Base-by-base conservation (phyloP, 257 asterid genomes). In the Buddleja alternifolia region DNA sequence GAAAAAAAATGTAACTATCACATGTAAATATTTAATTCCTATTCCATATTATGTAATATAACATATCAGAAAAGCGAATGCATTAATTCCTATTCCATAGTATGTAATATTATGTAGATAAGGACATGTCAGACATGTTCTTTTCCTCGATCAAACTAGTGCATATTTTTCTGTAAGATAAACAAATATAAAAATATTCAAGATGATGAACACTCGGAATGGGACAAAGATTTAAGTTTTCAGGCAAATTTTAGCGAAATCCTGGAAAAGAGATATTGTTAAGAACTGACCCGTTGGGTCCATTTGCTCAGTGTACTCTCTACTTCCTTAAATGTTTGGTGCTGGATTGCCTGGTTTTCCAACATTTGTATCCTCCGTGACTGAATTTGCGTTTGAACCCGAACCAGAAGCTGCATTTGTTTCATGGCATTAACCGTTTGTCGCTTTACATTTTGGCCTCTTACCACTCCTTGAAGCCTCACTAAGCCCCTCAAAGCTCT, bases 381-480 rank as follows among this genome's bases (percentile, higher is more conserved):
- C 70, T 87, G 97, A 60, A 93, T 89, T 75, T 93, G 99, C 37
- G 87, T 88, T 72, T 93, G 97, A 62, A 93, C 81, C 53, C 96
- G 61, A 29, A 93, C 96, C 20, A 90, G 74, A 16, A 93, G 93
- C 84, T 93, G 99, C 99, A 93, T 87, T 40, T 89, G 94, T 72
- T 93, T 93, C 97, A 93, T 84, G 42, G 99, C 96, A 36, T 83
- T 88, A 58, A 76, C 64, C 3, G 99, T 90, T 73, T 90, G 99
- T 47, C 93, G 83, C 69, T 82, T 82, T 7, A 88, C 96, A 12
- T 83, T 90, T 42, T 87, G 85, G 50, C 99, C 86, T 69, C 88
- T 84, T 32, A 93, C 82, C 66, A 93, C 89, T 66, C 89, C 95
- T 84, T 90, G 99, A 73, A 93, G 99, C 88, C 99, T 88, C 78